Conservation (phyloP, 106 monocot genomes). For the Allium sativum region DNA sequence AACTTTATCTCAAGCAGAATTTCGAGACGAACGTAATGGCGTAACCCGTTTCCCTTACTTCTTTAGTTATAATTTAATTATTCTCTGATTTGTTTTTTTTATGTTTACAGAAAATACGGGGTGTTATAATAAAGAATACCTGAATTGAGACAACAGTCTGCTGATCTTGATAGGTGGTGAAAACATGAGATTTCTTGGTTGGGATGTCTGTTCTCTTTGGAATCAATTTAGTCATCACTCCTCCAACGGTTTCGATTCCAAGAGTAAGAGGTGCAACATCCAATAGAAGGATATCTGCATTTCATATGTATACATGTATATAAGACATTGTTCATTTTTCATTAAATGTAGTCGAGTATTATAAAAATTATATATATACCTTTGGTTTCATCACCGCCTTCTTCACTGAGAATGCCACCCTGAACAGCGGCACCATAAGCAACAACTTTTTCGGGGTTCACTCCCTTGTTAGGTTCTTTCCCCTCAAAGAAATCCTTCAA, state of each 20-base stretch:
- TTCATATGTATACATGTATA: too few relatives aligned
- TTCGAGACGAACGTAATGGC: too few relatives aligned
- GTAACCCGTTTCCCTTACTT: too few relatives aligned
- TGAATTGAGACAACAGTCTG: conserved; percentile 29
- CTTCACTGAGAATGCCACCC: conserved; percentile 53
- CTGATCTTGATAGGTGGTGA: conserved; percentile 32
- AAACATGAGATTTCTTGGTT: conserved; percentile 28
- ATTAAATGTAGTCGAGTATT: too few relatives aligned
- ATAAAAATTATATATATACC: conserved; percentile 18
- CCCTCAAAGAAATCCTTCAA: conserved; percentile 62
- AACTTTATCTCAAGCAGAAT: too few relatives aligned
- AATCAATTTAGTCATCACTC: conserved; percentile 37
- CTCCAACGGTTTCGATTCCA: conserved; percentile 29
- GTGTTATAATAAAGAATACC: too few relatives aligned
- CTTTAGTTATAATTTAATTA: too few relatives aligned
- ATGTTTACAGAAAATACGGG: too few relatives aligned
- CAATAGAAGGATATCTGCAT: conserved; percentile 13
- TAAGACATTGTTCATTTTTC: too few relatives aligned
- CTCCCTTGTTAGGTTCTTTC: conserved; percentile 62
- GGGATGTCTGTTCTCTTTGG: conserved; percentile 31
- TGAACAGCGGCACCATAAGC: conserved; percentile 60
- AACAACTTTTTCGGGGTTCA: conserved; percentile 24
- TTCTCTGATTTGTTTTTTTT: too few relatives aligned
- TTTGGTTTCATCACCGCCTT: conserved; percentile 67
- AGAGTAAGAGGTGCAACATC: conserved; percentile 27